phyloP scores from a whole-genome alignment of 495 filamentous ascomycete genomes.

The Thermochaetoides thermophila region DNA sequence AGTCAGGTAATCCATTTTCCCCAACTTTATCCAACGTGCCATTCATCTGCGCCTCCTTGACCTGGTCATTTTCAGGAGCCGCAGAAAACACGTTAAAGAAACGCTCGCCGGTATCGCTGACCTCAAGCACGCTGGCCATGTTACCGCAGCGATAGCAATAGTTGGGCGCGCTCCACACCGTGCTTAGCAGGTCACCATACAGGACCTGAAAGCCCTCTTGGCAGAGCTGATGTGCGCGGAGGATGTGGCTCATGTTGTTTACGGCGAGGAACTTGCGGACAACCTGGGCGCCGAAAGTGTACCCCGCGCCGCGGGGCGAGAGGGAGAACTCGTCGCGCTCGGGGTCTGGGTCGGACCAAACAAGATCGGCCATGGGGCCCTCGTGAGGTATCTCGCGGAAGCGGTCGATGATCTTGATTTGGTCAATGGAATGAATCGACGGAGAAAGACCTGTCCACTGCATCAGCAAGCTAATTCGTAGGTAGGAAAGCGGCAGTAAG shows the following conservation, averaged over 20 bases:
- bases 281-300: slow-evolving; percentile 93
- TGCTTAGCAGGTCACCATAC: slow-evolving; percentile 85
- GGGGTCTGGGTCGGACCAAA: slow-evolving; percentile 94
- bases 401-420: slow-evolving; percentile 98
- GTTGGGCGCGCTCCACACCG: slow-evolving; percentile 95
- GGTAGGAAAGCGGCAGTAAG: too few species aligned
- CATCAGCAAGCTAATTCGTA: too few species aligned
- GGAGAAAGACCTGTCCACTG: slow-evolving; percentile 69
- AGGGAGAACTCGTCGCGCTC: slow-evolving; percentile 94
- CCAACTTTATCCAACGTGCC: slow-evolving; percentile 28
- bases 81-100: slow-evolving; percentile 97
- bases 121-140: slow-evolving; percentile 90
- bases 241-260: slow-evolving; percentile 90
- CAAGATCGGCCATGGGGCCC: slow-evolving; percentile 96
- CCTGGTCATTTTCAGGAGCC: slow-evolving; percentile 85
- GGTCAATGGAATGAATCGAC: slow-evolving; percentile 94
- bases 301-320: slow-evolving; percentile 84
- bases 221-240: slow-evolving; percentile 92
- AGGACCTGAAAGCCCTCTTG: slow-evolving; percentile 94
- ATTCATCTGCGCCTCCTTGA: slow-evolving; percentile 64
- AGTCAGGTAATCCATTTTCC: slow-evolving; percentile 40
- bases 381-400: slow-evolving; percentile 98
- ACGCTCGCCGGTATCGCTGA: slow-evolving; percentile 77
- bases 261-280: slow-evolving; percentile 96
- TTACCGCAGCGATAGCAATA: slow-evolving; percentile 97